Conservation (phyloP, 2,329 filamentous ascomycete species). For the Magnaporthiopsis incrustans region DNA sequence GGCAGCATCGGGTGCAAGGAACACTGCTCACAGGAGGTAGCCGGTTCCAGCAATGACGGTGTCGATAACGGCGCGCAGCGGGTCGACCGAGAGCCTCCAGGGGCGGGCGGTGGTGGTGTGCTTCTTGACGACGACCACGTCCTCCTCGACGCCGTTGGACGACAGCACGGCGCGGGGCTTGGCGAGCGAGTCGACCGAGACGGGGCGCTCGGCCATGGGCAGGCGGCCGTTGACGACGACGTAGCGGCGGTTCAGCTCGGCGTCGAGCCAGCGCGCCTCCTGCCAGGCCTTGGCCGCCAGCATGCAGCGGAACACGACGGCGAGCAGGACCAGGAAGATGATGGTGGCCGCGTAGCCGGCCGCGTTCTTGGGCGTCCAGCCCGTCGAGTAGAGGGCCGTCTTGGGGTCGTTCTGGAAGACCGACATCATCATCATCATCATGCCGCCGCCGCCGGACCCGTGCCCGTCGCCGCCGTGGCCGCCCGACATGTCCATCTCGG, state of each 20-base stretch:
- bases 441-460: background rate
- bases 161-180: constrained; percentile 56
- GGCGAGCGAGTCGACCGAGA: constrained; percentile 50
- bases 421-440: constrained; percentile 15
- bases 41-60: constrained; percentile 67
- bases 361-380: constrained; percentile 64
- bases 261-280: constrained; percentile 58
- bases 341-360: constrained; percentile 82
- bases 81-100: constrained; percentile 75
- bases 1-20: constrained; percentile 16
- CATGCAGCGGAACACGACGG: constrained; percentile 59
- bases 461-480: background rate
- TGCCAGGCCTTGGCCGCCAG: constrained; percentile 62
- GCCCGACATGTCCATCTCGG: constrained; percentile 17
- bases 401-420: constrained; percentile 53
- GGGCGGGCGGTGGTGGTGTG: constrained; percentile 48
- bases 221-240: constrained; percentile 61
- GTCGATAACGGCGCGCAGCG: constrained; percentile 63
- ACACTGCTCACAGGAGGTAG: constrained; percentile 71
- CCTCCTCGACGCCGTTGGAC: constrained; percentile 73
- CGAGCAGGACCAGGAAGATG: constrained; percentile 79
- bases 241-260: constrained; percentile 67
- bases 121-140: constrained; percentile 63
- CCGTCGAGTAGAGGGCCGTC: constrained; percentile 48
- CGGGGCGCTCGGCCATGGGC: constrained; percentile 45